Conservation (phyloP, 75 land plant species). For the Larix kaempferi region DNA sequence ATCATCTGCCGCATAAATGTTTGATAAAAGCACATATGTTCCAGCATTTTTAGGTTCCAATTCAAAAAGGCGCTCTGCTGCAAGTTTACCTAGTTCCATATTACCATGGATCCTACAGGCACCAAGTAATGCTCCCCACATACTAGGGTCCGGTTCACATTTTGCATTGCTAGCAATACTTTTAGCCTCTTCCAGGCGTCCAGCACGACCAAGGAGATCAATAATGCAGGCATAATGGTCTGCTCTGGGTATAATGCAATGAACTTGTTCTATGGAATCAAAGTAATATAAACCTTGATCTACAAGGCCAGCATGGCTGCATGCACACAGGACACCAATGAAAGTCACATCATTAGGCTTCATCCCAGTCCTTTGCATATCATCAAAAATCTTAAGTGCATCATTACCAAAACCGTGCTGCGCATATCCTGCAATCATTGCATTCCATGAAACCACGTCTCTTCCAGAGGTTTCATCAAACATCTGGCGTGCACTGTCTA, state of each 20-base stretch:
- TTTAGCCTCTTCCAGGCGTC: neutral
- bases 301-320: constrained; percentile 7
- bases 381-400: constrained; percentile 25
- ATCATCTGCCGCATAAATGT: constrained; percentile 19
- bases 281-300: neutral
- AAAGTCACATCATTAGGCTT: constrained; percentile 27
- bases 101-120: constrained; percentile 21
- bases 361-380: constrained; percentile 15
- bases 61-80: constrained; percentile 8
- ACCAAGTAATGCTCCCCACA: constrained; percentile 25
- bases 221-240: constrained; percentile 7
- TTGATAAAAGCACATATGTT: constrained; percentile 23
- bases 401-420: constrained; percentile 8
- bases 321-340: neutral
- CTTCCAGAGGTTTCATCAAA: constrained; percentile 16
- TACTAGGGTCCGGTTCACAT: neutral
- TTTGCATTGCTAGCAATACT: neutral
- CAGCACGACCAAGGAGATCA: constrained; percentile 18
- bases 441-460: constrained; percentile 35
- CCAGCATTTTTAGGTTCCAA: constrained; percentile 24
- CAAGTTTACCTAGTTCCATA: constrained; percentile 14
- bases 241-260: constrained; percentile 2
- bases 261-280: constrained; percentile 6
- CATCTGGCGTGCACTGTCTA: constrained; percentile 13
- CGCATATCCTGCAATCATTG: constrained; percentile 24